Conservation (phyloP, 495 filamentous ascomycete genomes). For the Trichocladium uniseriatum region DNA sequence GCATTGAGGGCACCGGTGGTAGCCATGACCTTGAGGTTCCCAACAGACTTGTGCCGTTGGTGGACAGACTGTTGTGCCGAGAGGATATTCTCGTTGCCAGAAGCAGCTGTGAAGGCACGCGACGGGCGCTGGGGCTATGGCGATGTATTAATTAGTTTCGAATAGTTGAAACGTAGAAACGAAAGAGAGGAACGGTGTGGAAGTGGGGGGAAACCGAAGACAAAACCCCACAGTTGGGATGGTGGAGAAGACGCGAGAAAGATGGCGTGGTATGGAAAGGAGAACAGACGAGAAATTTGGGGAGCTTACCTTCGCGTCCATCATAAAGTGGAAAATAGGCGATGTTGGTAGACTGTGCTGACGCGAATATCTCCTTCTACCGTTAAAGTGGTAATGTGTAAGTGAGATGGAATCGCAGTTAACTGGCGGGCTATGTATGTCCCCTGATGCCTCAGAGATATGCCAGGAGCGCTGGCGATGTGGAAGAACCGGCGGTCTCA, state of each 20-base stretch:
- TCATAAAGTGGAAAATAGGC: slow-evolving; percentile 9
- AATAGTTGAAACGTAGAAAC: not conserved
- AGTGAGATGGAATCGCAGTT: not conserved
- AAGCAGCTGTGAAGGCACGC: slow-evolving; percentile 46
- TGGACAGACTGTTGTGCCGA: slow-evolving; percentile 54
- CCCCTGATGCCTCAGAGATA: too few relatives aligned
- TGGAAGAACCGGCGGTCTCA: not conserved
- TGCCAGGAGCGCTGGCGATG: too few relatives aligned
- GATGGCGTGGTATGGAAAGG: slow-evolving; percentile 4
- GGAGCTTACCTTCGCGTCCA: slow-evolving; percentile 32
- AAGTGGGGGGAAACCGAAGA: too few relatives aligned
- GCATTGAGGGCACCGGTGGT: slow-evolving; percentile 54
- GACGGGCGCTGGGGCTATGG: slow-evolving; percentile 65
- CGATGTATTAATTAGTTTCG: slow-evolving; percentile 2
- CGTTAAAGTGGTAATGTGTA: not conserved
- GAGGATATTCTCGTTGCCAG: slow-evolving; percentile 65
- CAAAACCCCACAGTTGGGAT: too few relatives aligned
- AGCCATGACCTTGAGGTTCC: slow-evolving; percentile 51
- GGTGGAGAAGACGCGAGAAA: not conserved
- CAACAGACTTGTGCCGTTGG: slow-evolving; percentile 73
- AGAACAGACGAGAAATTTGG: not conserved
- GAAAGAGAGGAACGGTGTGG: not conserved
- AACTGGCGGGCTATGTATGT: too few relatives aligned
- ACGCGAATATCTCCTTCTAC: slow-evolving; percentile 1
- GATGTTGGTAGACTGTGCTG: slow-evolving; percentile 16